phyloP scores from a whole-genome alignment of 2,329 filamentous ascomycete genomes.

The Eutypa lata region DNA sequence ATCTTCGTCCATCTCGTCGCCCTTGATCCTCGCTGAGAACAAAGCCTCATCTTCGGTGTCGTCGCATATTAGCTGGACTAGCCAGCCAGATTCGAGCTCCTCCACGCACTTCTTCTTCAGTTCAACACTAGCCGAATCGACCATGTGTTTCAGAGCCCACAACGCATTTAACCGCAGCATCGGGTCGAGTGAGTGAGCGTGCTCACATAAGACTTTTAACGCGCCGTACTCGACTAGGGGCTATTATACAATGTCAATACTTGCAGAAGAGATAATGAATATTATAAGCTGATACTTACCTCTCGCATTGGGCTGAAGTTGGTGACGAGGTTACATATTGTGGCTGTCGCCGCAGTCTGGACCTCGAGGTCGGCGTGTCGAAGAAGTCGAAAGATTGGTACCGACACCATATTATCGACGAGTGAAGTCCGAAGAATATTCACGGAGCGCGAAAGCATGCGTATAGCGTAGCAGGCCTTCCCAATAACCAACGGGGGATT shows the following conservation, averaged over 20 bases:
- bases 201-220: slow-evolving; percentile 73
- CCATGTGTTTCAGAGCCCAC: slow-evolving; percentile 91
- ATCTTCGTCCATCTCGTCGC: slow-evolving; percentile 51
- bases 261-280: slow-evolving; percentile 15
- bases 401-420: slow-evolving; percentile 79
- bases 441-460: slow-evolving; percentile 81
- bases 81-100: slow-evolving; percentile 73
- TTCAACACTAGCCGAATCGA: slow-evolving; percentile 66
- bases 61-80: slow-evolving; percentile 72
- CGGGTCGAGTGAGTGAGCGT: slow-evolving; percentile 79
- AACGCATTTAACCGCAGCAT: slow-evolving; percentile 79
- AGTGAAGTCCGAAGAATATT: slow-evolving; percentile 80
- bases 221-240: slow-evolving; percentile 71
- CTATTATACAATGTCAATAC: slow-evolving; percentile 36
- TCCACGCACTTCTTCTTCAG: slow-evolving; percentile 76
- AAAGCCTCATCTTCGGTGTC: slow-evolving; percentile 54
- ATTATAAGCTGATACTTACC: slow-evolving; percentile 47
- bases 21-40: slow-evolving; percentile 35
- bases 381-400: slow-evolving; percentile 73
- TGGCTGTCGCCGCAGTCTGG: slow-evolving; percentile 80
- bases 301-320: slow-evolving; percentile 91
- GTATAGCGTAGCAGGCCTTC: slow-evolving; percentile 78
- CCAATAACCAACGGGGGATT: slow-evolving; percentile 78
- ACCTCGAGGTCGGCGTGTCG: slow-evolving; percentile 73
- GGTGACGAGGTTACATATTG: slow-evolving; percentile 79